Evolutionary conservation across 805 yeast genomes (phyloP), one percentile per base, ranked within the genome.

Genomic region (Lipomyces mesembrius): DNA sequence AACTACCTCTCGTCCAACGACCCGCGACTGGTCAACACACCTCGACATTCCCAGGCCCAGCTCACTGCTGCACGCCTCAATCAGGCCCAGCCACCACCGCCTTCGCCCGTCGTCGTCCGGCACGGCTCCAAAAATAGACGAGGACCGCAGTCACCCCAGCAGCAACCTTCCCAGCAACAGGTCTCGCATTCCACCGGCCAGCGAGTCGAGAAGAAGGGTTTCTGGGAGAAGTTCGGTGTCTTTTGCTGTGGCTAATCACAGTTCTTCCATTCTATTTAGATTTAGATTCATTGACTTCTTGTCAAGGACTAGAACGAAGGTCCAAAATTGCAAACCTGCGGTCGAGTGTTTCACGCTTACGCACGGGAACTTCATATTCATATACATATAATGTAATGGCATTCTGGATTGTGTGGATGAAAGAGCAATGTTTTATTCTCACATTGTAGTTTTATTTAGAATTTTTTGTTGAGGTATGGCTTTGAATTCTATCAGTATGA

Each of bases 1-100:
- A 74, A 73, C 66, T 62, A 64, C 58, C 71, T 71, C 57, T 57
- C 64, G 49, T 69, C 67, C 37, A 63, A 57, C 71, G 72, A 67
- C 65, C 72, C 67, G 34, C 64, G 63, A 39, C 53, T 65, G 67
- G 70, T 64, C 8, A 64, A 62, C 68, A 68, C 70, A 7, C 63
- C 68, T 5, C 71, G 66, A 27, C 69, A 65, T 59, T 65, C 73
- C 20, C 77, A 75, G 61, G 74, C 75, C 22, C 77, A 77, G 64
- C 71, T 75, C 43, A 71, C 77, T 20, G 72, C 76, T 35, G 75
- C 77, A 32, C 77, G 79, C 58, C 75, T 81, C 66, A 83, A 81
- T 70, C 83, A 83, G 59, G 80, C 83, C n/a, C 74, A 71, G 62
- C 77, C 77, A 14, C 74, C 78, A 20, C 76, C 79, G 32, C 79